A percentile compares a stretch with the other conserved stretches of the same genome.
Conservation (phyloP, 2,329 filamentous ascomycete species). For the Cladophialophora carrionii region DNA sequence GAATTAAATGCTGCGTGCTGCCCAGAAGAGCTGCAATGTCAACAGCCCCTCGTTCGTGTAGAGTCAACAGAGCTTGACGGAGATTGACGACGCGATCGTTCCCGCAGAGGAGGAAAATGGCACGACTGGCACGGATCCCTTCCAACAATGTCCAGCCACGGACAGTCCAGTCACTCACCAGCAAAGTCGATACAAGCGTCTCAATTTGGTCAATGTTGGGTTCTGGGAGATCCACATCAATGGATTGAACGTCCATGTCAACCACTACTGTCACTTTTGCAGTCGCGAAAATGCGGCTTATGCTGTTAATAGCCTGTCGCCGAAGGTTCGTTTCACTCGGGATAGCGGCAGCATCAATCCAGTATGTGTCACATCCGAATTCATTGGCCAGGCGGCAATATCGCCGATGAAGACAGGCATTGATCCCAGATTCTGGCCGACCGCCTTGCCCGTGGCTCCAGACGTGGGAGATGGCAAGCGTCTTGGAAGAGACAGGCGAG, state of each 20-base stretch:
- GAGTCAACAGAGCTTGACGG: not conserved
- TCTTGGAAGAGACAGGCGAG: conserved; percentile 7
- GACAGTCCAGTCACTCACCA: conserved; percentile 17
- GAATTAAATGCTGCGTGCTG: conserved; percentile 12
- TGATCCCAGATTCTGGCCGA: conserved; percentile 12
- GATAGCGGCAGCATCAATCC: conserved; percentile 10
- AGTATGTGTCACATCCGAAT: conserved; percentile 14
- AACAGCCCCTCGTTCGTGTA: conserved; percentile 5
- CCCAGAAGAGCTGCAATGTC: conserved; percentile 9
- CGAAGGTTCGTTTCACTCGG: conserved; percentile 10
- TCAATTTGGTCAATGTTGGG: conserved; percentile 8
- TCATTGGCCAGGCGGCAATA: conserved; percentile 10
- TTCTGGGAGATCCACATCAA: conserved; percentile 4
- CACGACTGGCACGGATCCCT: conserved; percentile 9
- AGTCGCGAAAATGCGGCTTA: conserved; percentile 7
- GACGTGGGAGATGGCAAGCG: conserved; percentile 13
- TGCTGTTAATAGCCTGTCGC: conserved; percentile 11
- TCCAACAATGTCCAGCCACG: conserved; percentile 13
- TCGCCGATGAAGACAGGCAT: conserved; percentile 8
- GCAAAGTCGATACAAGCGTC: conserved; percentile 5
- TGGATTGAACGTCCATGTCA: conserved; percentile 14
- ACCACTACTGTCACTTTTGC: conserved; percentile 10
- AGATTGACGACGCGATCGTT: conserved; percentile 8
- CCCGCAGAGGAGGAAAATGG: conserved; percentile 10
- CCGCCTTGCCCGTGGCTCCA: conserved; percentile 18